These are phyloP conservation scores for Tinospora cordifolia DNA, from an alignment of 164 flowering plant genomes.

Conservation along the genomic window DNA sequence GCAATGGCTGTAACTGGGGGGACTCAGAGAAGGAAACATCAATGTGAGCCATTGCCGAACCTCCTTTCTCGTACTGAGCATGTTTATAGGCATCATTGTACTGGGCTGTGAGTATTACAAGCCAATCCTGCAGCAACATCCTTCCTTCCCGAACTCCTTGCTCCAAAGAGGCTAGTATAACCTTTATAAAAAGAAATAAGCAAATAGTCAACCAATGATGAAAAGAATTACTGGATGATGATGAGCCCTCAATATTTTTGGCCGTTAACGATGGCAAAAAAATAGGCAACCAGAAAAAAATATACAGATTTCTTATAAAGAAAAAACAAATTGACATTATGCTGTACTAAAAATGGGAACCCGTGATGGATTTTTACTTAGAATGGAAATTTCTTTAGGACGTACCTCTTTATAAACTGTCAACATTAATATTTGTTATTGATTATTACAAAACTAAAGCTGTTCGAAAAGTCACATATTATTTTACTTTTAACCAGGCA, in stretches of 20 bases:
- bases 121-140: slow-evolving; percentile 94
- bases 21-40: slow-evolving; percentile 81
- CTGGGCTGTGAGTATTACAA: slow-evolving; percentile 90
- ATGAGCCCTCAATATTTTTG: too few relatives aligned
- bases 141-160: slow-evolving; percentile 95
- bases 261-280: too few relatives aligned
- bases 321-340: too few relatives aligned
- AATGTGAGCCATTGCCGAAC: slow-evolving; percentile 39
- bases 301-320: too few relatives aligned
- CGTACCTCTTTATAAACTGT: too few relatives aligned
- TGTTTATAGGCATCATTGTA: slow-evolving; percentile 82
- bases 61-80: slow-evolving; percentile 45
- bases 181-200: slow-evolving; percentile 35
- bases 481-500: too few relatives aligned
- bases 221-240: background rate
- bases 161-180: slow-evolving; percentile 84
- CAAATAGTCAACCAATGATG: slow-evolving; percentile 1
- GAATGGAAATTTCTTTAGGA: too few relatives aligned
- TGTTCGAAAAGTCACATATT: background rate
- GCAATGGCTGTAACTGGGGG: slow-evolving; percentile 78
- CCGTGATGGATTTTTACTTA: too few relatives aligned
- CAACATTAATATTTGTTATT: too few relatives aligned
- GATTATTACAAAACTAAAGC: too few relatives aligned
- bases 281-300: too few relatives aligned
- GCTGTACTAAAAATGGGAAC: too few relatives aligned